Conservation (phyloP, 208 protist species). For the Wallacemonas rigidus region DNA sequence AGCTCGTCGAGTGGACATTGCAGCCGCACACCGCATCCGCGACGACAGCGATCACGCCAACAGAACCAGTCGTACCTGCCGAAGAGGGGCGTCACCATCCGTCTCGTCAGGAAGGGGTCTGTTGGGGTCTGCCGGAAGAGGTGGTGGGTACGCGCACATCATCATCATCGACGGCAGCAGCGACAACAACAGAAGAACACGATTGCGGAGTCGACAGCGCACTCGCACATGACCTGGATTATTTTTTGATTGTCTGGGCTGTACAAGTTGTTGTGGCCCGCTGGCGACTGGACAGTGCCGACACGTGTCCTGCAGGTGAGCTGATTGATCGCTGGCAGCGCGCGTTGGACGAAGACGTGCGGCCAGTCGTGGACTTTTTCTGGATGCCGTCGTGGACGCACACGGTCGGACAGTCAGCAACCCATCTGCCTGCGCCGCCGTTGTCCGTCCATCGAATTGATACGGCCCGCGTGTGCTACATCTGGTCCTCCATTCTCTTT, state of each 20-base stretch:
- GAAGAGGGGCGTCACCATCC: too few species aligned
- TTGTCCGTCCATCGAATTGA: not conserved
- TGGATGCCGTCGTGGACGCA: not conserved
- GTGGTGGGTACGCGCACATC: not conserved
- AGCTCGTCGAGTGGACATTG: not conserved
- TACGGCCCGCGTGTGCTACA: constrained; percentile 5
- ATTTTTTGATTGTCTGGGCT: not conserved
- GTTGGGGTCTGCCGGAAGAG: not conserved
- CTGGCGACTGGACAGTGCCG: not conserved
- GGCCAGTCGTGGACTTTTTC: constrained; percentile 3
- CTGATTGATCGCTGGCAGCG: not conserved
- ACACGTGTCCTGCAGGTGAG: not conserved
- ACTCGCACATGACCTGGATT: too few species aligned
- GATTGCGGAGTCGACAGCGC: not conserved
- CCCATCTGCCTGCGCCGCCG: not conserved
- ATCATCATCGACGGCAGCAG: too few species aligned
- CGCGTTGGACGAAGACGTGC: not conserved
- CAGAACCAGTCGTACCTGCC: not conserved
- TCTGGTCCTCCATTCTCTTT: constrained; percentile 16
- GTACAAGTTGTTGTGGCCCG: not conserved
- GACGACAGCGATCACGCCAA: not conserved
- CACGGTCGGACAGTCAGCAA: not conserved
- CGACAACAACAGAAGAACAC: too few species aligned
- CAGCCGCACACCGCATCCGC: not conserved
- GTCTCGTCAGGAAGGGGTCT: not conserved